A percentile compares a stretch with the other conserved stretches of the same genome.
Evolutionary conservation across 768 basidiomycete genomes (phyloP).

Genomic region (Collybia nuda): DNA sequence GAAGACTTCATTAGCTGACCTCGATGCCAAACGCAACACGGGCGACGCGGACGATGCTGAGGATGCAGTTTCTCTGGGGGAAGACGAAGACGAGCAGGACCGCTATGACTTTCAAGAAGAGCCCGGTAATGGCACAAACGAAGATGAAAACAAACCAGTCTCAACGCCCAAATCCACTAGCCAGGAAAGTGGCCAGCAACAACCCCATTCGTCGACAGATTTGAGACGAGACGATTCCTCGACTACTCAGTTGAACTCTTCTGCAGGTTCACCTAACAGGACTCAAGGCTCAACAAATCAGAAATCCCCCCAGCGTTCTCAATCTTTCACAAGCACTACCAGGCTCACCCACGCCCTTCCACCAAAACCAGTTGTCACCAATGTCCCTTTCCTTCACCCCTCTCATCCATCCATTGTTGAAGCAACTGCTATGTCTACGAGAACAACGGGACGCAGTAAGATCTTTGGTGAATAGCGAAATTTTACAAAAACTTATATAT

Average conservation of each 20-base stretch:
- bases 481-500: no score
- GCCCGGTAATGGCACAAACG: not conserved
- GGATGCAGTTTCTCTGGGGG: slow-evolving; percentile 69
- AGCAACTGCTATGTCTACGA: slow-evolving; percentile 60
- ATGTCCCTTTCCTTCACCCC: slow-evolving; percentile 50
- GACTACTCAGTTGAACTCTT: slow-evolving; percentile 9
- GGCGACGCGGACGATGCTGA: slow-evolving; percentile 53
- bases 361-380: slow-evolving; percentile 58
- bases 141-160: not conserved
- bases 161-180: not conserved
- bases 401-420: slow-evolving; percentile 60
- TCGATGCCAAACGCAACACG: slow-evolving; percentile 1
- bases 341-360: slow-evolving; percentile 67
- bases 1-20: slow-evolving; percentile 21
- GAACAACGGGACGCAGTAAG: slow-evolving; percentile 40
- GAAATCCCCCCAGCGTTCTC: slow-evolving; percentile 18
- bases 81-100: slow-evolving; percentile 67
- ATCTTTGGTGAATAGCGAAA: not conserved
- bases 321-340: slow-evolving; percentile 24
- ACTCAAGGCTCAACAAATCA: slow-evolving; percentile 10
- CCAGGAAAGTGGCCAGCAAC: slow-evolving; percentile 2
- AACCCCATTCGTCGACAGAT: slow-evolving; percentile 3
- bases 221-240: slow-evolving; percentile 12
- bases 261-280: slow-evolving; percentile 10
- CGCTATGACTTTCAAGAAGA: slow-evolving; percentile 36